Evolutionary conservation across 768 basidiomycete genomes (phyloP).

Genomic region (Hirschioporus abietinus): DNA sequence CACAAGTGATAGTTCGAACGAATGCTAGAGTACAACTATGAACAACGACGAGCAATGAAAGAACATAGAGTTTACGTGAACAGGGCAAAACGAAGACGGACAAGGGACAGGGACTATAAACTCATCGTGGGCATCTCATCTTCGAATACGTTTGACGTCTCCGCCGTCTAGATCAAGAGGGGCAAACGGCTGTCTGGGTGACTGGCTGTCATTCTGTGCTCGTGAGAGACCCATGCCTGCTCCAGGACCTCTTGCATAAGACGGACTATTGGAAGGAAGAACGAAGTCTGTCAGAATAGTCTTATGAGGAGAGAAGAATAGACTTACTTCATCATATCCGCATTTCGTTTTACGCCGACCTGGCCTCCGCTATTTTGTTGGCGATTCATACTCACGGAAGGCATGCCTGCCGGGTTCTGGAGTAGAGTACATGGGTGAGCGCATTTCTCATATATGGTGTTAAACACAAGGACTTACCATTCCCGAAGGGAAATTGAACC

Average conservation of each 20-base stretch:
- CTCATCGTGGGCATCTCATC: not conserved
- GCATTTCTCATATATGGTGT: not conserved
- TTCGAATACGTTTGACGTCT: not conserved
- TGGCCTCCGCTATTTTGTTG: not conserved
- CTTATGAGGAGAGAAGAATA: constrained; percentile 1
- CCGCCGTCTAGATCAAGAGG: constrained; percentile 7
- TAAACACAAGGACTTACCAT: not conserved
- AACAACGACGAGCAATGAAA: not conserved
- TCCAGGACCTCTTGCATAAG: not conserved
- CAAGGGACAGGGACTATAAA: not conserved
- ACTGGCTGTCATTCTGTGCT: not conserved
- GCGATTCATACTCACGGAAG: constrained; percentile 23
- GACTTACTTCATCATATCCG: constrained; percentile 28
- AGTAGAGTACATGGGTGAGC: not conserved
- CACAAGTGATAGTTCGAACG: not conserved
- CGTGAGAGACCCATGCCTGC: constrained; percentile 2
- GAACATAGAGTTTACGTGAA: not conserved
- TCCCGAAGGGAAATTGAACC: not conserved
- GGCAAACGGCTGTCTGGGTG: constrained; percentile 8
- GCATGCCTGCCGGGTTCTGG: constrained; percentile 13
- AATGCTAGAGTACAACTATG: not conserved
- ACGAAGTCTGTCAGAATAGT: not conserved
- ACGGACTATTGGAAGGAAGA: not conserved
- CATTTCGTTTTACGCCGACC: constrained; percentile 17
- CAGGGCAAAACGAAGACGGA: not conserved